Evolutionary conservation across 2,329 filamentous ascomycete species (phyloP), one percentile per base, ranked within the genome.

Genomic region (Ascomycota sp.): DNA sequence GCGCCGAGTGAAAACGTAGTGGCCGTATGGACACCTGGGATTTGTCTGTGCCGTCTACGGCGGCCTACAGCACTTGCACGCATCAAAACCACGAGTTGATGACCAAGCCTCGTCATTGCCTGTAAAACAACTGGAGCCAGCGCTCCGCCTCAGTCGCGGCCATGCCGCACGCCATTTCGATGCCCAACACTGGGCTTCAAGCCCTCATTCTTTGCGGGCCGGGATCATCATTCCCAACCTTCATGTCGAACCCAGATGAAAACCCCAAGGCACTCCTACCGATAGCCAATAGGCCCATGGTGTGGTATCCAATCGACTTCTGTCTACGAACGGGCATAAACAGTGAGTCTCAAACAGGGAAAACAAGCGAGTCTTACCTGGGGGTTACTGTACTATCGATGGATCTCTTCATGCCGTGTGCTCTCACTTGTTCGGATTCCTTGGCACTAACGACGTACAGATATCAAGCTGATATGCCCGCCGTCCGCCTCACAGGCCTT

Each of bases 251-350:
- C 36, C 75, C 79, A 5, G 72, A 77, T 52, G 75, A 85, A 45
- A 74, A 79, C 36, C 79, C 80, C 8, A 89, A 89, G 53, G 79
- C 80, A 8, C 65, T 89, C 15, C 56, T 89, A 7, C 80, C 80
- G 5, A 77, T 89, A 35, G 80, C 80, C 23, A 89, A 89, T 49
- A 57, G 80, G 40, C 80, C 80, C 1, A 89, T 89, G 80, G 75
- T 89, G 27, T 86, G 81, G 77, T 89, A 89, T 48, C 75, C 80
- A 5, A 67, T 89, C 25, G 79, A 86, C 43, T 86, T 81, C 56
- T 86, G 79, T 52, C 78, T 82, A 45, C 70, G 79, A 23, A 79
- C 76, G 50, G 79, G 80, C 40, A 69, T 85, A 39, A 78, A 74
- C 44, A 63, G 76, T 79, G 51, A 51, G 66, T 28, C n/a, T 17